phyloP scores from a whole-genome alignment of 768 basidiomycete species.

The Leucocoprinus leucothites region DNA sequence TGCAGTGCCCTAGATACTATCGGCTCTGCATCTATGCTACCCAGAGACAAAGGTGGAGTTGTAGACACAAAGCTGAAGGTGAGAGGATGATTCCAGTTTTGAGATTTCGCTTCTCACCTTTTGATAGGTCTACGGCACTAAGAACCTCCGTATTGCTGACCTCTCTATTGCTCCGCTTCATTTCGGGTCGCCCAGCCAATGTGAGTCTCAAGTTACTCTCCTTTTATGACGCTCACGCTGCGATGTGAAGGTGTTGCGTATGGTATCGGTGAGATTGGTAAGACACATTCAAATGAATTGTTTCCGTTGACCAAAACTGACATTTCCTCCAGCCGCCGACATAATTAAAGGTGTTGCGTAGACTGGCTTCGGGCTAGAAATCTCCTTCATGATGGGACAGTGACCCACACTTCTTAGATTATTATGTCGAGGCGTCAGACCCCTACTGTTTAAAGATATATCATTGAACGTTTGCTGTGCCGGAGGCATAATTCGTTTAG shows the following conservation, averaged over 20 bases:
- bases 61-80: constrained; percentile 49
- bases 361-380: neutral
- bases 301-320: neutral
- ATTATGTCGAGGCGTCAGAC: no score
- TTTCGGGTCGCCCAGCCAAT: constrained; percentile 43
- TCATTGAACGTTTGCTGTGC: no score
- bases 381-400: no score
- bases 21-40: constrained; percentile 54
- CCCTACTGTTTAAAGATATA: no score
- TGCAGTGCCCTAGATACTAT: constrained; percentile 33
- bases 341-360: neutral
- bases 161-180: constrained; percentile 51
- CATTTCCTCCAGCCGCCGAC: neutral
- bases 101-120: neutral
- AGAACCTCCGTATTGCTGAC: constrained; percentile 52
- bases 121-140: constrained; percentile 51
- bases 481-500: no score
- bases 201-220: constrained; percentile 20
- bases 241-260: neutral
- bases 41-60: constrained; percentile 47
- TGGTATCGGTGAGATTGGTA: neutral
- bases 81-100: neutral
- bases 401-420: no score
- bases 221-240: neutral
- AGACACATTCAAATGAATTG: neutral